phyloP scores from a whole-genome alignment of 1,284 basidiomycete species.

The Mycena sp. region DNA sequence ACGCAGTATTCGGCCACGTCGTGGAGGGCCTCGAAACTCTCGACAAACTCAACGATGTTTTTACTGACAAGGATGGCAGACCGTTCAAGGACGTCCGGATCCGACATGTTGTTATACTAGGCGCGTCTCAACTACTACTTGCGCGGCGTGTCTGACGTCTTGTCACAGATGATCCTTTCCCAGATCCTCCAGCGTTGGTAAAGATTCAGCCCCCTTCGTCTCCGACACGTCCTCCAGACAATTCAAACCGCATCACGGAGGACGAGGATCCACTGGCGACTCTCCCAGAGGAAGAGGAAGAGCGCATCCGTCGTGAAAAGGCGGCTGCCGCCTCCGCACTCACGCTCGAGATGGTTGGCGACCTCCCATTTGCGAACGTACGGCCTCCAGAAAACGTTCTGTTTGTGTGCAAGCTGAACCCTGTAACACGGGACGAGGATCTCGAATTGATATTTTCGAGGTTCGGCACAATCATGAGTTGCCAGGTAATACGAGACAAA shows the following conservation, averaged over 20 bases:
- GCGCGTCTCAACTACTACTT: conserved; percentile 52
- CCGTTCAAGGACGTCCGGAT: conserved; percentile 96
- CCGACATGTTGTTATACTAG: conserved; percentile 91
- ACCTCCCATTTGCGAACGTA: conserved; percentile 97
- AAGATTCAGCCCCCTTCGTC: conserved; percentile 79
- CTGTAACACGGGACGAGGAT: conserved; percentile 95
- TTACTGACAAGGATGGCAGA: conserved; percentile 87
- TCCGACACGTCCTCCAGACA: conserved; percentile 85
- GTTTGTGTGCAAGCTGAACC: conserved; percentile 98
- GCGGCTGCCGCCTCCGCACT: conserved; percentile 94
- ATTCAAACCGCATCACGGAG: conserved; percentile 88
- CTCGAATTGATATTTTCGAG: conserved; percentile 97
- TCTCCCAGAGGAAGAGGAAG: conserved; percentile 85
- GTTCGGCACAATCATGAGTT: conserved; percentile 95
- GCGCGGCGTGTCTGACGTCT: conserved; percentile 12
- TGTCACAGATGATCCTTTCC: conserved; percentile 89
- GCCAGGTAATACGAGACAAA: conserved; percentile 97
- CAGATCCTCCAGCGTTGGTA: conserved; percentile 74
- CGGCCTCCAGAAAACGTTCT: conserved; percentile 98
- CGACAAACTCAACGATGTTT: conserved; percentile 93
- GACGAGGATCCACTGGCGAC: conserved; percentile 87
- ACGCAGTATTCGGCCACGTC: conserved; percentile 94
- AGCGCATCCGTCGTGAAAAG: conserved; percentile 79
- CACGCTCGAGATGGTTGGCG: conserved; percentile 99
- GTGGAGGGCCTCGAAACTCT: conserved; percentile 95